Evolutionary conservation across 805 yeast species (phyloP).

Genomic region (Clavispora carvajalis): DNA sequence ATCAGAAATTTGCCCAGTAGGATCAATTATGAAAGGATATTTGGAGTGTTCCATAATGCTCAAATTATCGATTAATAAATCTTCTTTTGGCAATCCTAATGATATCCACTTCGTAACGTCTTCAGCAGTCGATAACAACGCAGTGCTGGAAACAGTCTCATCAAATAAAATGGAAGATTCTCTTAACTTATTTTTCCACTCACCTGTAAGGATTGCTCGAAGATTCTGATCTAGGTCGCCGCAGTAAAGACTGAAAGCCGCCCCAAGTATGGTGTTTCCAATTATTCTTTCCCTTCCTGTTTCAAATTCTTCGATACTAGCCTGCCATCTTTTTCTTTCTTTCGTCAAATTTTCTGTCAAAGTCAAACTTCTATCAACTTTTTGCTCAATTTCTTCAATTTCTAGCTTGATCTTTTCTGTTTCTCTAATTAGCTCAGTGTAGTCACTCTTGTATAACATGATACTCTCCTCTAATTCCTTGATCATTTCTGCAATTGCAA

Average conservation of each 20-base stretch:
- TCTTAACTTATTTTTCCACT: slow-evolving; percentile 34
- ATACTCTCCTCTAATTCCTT: slow-evolving; percentile 66
- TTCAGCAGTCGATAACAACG: slow-evolving; percentile 35
- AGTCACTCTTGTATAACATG: slow-evolving; percentile 58
- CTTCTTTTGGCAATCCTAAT: slow-evolving; percentile 53
- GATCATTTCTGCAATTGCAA: slow-evolving; percentile 80
- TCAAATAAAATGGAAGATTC: slow-evolving; percentile 36
- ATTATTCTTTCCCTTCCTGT: slow-evolving; percentile 40
- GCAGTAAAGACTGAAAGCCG: slow-evolving; percentile 57
- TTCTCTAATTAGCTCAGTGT: slow-evolving; percentile 72
- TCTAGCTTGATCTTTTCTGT: slow-evolving; percentile 70
- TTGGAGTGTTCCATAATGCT: slow-evolving; percentile 40
- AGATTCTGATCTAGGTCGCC: slow-evolving; percentile 52
- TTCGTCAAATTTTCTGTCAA: slow-evolving; percentile 57
- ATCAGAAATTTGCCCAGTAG: slow-evolving; percentile 36
- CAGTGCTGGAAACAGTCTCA: slow-evolving; percentile 24
- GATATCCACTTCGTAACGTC: slow-evolving; percentile 48
- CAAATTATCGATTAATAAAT: slow-evolving; percentile 58
- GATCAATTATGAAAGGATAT: slow-evolving; percentile 68
- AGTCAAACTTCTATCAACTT: slow-evolving; percentile 56
- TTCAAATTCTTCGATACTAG: slow-evolving; percentile 47
- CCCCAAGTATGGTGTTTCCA: slow-evolving; percentile 62
- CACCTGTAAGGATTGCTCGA: slow-evolving; percentile 30
- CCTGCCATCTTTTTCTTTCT: slow-evolving; percentile 76
- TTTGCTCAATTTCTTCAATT: slow-evolving; percentile 55